phyloP scores from a whole-genome alignment of 2,329 filamentous ascomycete species.

The Boeremia lycopersici region DNA sequence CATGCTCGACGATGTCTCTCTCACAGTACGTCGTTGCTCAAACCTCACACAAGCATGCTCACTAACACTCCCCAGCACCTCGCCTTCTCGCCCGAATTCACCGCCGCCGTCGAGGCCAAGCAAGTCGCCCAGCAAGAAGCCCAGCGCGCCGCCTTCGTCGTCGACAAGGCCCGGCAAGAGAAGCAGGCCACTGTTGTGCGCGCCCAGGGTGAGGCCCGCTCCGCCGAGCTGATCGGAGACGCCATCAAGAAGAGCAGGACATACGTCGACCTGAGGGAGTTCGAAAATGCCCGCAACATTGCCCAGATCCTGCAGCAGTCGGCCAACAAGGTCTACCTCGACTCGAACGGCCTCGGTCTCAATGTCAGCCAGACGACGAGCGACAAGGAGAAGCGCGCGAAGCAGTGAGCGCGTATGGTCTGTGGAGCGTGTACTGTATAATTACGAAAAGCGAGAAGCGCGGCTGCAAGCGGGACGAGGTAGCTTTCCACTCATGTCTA shows the following conservation, averaged over 20 bases:
- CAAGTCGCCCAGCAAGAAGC: slow-evolving; percentile 85
- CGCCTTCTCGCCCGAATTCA: slow-evolving; percentile 73
- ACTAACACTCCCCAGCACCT: slow-evolving; percentile 59
- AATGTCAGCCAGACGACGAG: slow-evolving; percentile 68
- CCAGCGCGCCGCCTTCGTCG: slow-evolving; percentile 93
- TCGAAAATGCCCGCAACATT: slow-evolving; percentile 92
- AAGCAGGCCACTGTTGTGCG: slow-evolving; percentile 99
- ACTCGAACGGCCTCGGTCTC: slow-evolving; percentile 86
- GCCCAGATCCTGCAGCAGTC: slow-evolving; percentile 87
- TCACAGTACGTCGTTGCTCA: slow-evolving; percentile 71
- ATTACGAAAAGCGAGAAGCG: slow-evolving; percentile 20
- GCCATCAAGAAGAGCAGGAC: slow-evolving; percentile 99
- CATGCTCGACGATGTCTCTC: slow-evolving; percentile 91
- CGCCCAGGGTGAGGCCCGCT: slow-evolving; percentile 98
- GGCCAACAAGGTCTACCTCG: slow-evolving; percentile 92
- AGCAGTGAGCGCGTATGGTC: slow-evolving; percentile 22
- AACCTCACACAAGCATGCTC: background rate
- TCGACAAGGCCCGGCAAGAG: slow-evolving; percentile 98
- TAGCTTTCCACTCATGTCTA: slow-evolving; percentile 45
- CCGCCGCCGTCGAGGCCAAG: slow-evolving; percentile 71
- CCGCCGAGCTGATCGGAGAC: slow-evolving; percentile 96
- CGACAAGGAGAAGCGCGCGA: slow-evolving; percentile 48
- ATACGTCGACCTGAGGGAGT: slow-evolving; percentile 96
- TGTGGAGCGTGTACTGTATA: slow-evolving; percentile 26
- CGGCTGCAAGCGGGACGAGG: slow-evolving; percentile 23